Percentiles rank a stretch among this genome's conserved stretches.
Conservation (phyloP, 2,329 filamentous ascomycete genomes). For the Venturia carpophila region DNA sequence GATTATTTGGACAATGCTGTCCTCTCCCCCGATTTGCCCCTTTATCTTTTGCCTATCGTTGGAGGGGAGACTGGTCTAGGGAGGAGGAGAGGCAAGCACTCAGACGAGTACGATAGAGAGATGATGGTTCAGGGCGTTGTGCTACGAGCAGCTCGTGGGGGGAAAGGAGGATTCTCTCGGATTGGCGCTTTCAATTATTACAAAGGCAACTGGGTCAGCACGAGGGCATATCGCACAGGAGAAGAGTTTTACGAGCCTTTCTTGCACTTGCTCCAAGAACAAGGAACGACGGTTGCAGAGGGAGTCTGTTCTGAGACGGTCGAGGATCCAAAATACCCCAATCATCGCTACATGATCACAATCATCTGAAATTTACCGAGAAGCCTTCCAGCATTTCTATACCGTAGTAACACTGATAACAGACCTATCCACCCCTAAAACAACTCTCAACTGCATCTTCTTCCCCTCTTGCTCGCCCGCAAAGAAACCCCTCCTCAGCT, state of each 20-base stretch:
- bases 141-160: not conserved
- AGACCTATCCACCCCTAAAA: not conserved
- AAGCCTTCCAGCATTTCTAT: not conserved
- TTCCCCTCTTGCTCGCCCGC: constrained; percentile 22
- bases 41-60: not conserved
- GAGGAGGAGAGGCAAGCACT: not conserved
- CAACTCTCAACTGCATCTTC: not conserved
- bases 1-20: not conserved
- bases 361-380: not conserved
- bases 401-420: not conserved
- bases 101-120: not conserved
- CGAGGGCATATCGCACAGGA: not conserved
- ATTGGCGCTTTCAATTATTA: not conserved
- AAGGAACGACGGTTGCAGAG: not conserved
- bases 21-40: not conserved
- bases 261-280: not conserved
- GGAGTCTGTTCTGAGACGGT: not conserved
- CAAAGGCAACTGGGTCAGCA: not conserved
- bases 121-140: constrained; percentile 3
- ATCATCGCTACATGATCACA: not conserved
- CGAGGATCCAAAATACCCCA: not conserved
- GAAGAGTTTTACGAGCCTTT: not conserved
- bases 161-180: not conserved
- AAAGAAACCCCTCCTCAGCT: constrained; percentile 39
- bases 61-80: not conserved